Evolutionary conservation across 129 eudicot species (phyloP).

Genomic region (Flaveria ramosissima): DNA sequence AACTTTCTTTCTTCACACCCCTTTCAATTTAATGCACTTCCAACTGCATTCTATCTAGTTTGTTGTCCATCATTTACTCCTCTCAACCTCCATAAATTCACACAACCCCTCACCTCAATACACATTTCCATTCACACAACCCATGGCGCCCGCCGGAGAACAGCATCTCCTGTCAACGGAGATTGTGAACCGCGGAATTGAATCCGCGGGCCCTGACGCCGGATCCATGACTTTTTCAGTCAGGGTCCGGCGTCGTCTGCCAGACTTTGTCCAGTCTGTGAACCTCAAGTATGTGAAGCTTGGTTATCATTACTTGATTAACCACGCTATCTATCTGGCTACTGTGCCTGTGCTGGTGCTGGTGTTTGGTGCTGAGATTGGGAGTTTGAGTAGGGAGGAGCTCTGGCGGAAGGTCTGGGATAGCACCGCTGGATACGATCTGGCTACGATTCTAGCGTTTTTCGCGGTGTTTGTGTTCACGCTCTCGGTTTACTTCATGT

Average conservation of each 20-base stretch:
- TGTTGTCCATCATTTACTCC: slow-evolving; percentile 35
- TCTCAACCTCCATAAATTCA: slow-evolving; percentile 38
- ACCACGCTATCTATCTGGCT: slow-evolving; percentile 77
- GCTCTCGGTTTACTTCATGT: slow-evolving; percentile 76
- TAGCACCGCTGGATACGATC: slow-evolving; percentile 61
- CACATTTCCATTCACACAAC: not conserved
- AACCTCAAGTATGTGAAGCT: slow-evolving; percentile 82
- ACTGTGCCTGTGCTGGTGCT: slow-evolving; percentile 69
- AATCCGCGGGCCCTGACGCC: slow-evolving; percentile 72
- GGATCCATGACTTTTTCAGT: slow-evolving; percentile 87
- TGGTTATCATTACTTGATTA: slow-evolving; percentile 89
- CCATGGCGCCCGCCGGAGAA: slow-evolving; percentile 54
- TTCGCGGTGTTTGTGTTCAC: slow-evolving; percentile 69
- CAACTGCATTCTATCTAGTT: slow-evolving; percentile 33
- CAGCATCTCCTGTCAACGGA: slow-evolving; percentile 86
- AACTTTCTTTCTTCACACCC: slow-evolving; percentile 36
- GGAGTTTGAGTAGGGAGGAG: slow-evolving; percentile 72
- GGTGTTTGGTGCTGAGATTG: slow-evolving; percentile 77
- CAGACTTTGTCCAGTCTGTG: slow-evolving; percentile 84
- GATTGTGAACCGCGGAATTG: slow-evolving; percentile 75
- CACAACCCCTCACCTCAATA: not conserved
- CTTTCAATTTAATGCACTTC: slow-evolving; percentile 41
- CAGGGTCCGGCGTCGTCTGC: slow-evolving; percentile 71
- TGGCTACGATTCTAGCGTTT: slow-evolving; percentile 71
- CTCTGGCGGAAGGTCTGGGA: slow-evolving; percentile 79